Conservation (phyloP, 176 grass and related monocot species). For the Dactylis glomerata region DNA sequence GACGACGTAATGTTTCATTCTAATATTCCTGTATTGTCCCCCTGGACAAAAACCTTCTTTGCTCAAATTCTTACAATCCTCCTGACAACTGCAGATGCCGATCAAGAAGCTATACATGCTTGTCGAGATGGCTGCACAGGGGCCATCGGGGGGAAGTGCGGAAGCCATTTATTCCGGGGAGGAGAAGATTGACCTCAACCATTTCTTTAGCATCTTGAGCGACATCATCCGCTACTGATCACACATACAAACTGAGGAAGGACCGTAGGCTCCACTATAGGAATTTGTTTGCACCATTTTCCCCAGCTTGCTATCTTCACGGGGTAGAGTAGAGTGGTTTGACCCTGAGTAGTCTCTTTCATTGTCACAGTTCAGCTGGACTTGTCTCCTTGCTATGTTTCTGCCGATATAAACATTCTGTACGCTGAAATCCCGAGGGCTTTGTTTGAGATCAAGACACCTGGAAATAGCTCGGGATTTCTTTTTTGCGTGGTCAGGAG, state of each 20-base stretch:
- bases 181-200: slow-evolving; percentile 81
- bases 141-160: slow-evolving; percentile 52
- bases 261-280: background rate
- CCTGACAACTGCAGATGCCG: slow-evolving; percentile 64
- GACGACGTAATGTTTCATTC: slow-evolving; percentile 64
- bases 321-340: slow-evolving; percentile 10
- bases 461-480: background rate
- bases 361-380: background rate
- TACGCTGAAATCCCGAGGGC: background rate
- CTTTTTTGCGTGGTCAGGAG: background rate
- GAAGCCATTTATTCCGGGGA: slow-evolving; percentile 78
- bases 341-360: slow-evolving; percentile 4
- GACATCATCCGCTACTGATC: slow-evolving; percentile 60
- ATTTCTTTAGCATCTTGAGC: slow-evolving; percentile 92
- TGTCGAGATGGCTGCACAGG: slow-evolving; percentile 95
- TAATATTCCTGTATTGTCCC: background rate
- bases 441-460: background rate
- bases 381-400: background rate
- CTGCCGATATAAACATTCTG: background rate
- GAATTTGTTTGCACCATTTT: slow-evolving; percentile 3
- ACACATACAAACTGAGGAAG: background rate
- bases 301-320: background rate
- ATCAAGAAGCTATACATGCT: slow-evolving; percentile 84
- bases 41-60: slow-evolving; percentile 8
- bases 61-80: slow-evolving; percentile 28